Evolutionary conservation across 2,329 filamentous ascomycete species (phyloP), one percentile per base, ranked within the genome.

Genomic region (Fulvia fulva): DNA sequence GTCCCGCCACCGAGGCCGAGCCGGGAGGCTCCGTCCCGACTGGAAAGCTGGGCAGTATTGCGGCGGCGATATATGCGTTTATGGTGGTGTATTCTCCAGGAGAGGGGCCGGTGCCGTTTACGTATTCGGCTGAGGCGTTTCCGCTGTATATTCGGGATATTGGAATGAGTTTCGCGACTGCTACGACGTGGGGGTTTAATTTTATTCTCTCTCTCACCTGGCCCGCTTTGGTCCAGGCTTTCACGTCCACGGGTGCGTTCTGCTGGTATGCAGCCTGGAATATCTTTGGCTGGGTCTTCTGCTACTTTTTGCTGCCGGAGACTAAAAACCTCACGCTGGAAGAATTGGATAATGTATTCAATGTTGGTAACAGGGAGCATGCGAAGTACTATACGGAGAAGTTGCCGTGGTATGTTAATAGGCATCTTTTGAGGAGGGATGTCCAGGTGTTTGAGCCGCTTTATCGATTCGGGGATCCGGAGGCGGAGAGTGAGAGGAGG

Each of bases 211-310:
- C 65, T 51, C 57, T 73, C 53, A 72, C 78, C 0, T 81, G 81
- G 67, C 78, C 79, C 3, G 74, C 74, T n/a, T 77, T 80, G 70
- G 68, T 79, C 19, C 63, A 58, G 9, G 78, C 74, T 7, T 76
- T 84, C 73, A 80, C 74, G 11, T 75, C 80, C 1, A 77, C 77
- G 5, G 81, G 81, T 11, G 82, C 83, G 43, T 67, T 84, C 61
- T 75, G 76, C 3, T 83, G 80, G 75, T 84, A 85, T 64, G 82
- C 81, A 0, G 77, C 72, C 0, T 81, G 81, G 75, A 83, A 82
- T 67, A 78, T 71, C 69, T 76, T 73, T 61, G 77, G 74, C 55
- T 82, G 70, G 47, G 65, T 79, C 37, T 65, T 63, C 54, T 61
- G 57, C 32, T 68, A 67, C 54, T 66, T 66, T 51, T 45, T 63